Evolutionary conservation across 371 early-diverging fungal species (phyloP), one percentile per base, ranked within the genome.

Genomic region (Circinella umbellata): DNA sequence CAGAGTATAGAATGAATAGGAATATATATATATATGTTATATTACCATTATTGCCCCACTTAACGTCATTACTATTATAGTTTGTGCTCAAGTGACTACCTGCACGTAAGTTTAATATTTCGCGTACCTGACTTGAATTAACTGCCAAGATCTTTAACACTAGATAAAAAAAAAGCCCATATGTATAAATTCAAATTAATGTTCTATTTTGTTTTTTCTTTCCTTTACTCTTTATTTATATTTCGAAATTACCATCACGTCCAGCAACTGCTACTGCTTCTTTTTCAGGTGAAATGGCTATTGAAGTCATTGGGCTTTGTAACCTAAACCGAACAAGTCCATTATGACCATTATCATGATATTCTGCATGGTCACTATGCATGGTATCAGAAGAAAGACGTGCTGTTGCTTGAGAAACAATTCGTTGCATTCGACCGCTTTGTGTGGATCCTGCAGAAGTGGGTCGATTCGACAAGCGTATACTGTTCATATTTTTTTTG

Each of bases 51-150:
- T 86, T 89, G 36, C 92, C 92, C 96, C 96, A 96, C 70, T 92
- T 91, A 49, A 94, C 94, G 76, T 96, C 96, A 68, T 88, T 93
- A 67, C 89, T 89, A 70, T 88, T 86, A 55, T 86, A 88, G 68
- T 87, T 90, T 18, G 83, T 64, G 66, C 86, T 91, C 64, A 88
- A 71, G 46, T 84, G 81, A 63, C 83, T 82, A 0, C 90, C 93
- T n/a, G 88, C 85, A 68, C 93, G 86, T 14, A 96, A 72, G 72
- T 94, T 94, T 46, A 90, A 65, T 10, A 76, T 67, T 69, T 94
- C 94, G 17, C 78, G 81, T 4, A 91, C 83, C 17, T 84, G 84
- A n/a, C 70, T 68, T 14, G 81, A 86, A 10, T 71, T 75, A 14
- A 95, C 83, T 35, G 80, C 72, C 17, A 93, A 70, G 14, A 93